Conservation (phyloP, 2,329 filamentous ascomycete genomes). For the Neofusicoccum parvum region DNA sequence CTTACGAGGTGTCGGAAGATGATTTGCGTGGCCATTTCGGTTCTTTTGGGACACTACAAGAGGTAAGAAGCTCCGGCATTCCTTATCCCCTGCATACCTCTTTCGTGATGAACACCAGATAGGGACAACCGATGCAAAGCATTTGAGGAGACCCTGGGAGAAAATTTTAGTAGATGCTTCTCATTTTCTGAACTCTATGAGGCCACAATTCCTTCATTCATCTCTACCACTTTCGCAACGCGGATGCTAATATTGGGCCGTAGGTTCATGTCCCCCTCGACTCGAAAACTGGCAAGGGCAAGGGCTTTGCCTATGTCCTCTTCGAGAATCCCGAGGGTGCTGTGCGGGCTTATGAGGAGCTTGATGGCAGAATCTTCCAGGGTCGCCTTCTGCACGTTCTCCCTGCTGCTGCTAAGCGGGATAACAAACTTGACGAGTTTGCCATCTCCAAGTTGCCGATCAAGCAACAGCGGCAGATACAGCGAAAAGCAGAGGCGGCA, state of each 20-base stretch:
- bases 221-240: constrained; percentile 21
- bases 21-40: constrained; percentile 74
- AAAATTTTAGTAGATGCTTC: constrained; percentile 99
- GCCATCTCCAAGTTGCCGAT: constrained; percentile 87
- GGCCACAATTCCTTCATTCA: background rate
- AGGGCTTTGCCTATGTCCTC: constrained; percentile 88
- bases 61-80: constrained; percentile 66
- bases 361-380: constrained; percentile 87
- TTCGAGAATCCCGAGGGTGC: constrained; percentile 74
- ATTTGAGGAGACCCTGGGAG: constrained; percentile 89
- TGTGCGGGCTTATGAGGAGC: constrained; percentile 73
- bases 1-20: constrained; percentile 76
- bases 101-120: constrained; percentile 94
- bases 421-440: constrained; percentile 82
- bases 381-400: constrained; percentile 90
- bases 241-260: constrained; percentile 23
- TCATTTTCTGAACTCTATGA: constrained; percentile 69
- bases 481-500: constrained; percentile 77
- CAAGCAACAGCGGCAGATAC: constrained; percentile 91
- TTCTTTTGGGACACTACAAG: constrained; percentile 74
- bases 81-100: constrained; percentile 22
- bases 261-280: constrained; percentile 87
- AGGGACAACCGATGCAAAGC: constrained; percentile 99
- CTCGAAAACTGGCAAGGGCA: constrained; percentile 68
- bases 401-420: constrained; percentile 79